A percentile compares a stretch with the other conserved stretches of the same genome.
phyloP scores from a whole-genome alignment of 306 rosid species.

The Luffa aegyptiaca region DNA sequence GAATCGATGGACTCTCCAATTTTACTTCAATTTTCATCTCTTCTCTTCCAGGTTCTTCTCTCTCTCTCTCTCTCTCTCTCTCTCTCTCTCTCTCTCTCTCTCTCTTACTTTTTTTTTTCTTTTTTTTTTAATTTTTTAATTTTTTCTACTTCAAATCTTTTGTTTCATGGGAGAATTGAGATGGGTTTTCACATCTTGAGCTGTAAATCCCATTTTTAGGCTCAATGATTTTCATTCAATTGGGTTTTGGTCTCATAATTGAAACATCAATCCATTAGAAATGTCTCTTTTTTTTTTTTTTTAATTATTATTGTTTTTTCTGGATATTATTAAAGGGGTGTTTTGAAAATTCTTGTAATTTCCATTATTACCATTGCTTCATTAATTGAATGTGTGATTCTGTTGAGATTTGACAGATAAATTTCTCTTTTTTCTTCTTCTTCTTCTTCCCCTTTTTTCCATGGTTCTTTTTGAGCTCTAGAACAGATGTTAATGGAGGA shows the following conservation, averaged over 20 bases:
- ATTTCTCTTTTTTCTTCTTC: background rate
- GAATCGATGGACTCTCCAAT: conserved; percentile 11
- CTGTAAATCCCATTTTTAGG: background rate
- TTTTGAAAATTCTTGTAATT: background rate
- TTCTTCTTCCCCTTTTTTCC: background rate
- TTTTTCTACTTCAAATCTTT: background rate
- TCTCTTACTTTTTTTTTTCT: background rate
- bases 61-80: background rate
- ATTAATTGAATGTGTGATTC: background rate
- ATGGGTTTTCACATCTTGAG: background rate
- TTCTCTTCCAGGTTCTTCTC: background rate
- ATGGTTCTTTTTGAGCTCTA: background rate
- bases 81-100: background rate
- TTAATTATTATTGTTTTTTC: background rate
- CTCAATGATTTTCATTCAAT: background rate
- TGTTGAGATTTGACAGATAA: background rate
- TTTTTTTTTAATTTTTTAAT: background rate
- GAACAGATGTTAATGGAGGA: background rate
- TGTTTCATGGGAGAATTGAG: background rate
- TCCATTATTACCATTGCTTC: background rate
- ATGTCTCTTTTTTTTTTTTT: background rate
- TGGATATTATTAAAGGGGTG: background rate
- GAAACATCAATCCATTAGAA: background rate
- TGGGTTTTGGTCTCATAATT: background rate
- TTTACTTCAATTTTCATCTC: background rate